Conservation (phyloP, 2,329 filamentous ascomycete genomes). For the Aspergillus sp. region DNA sequence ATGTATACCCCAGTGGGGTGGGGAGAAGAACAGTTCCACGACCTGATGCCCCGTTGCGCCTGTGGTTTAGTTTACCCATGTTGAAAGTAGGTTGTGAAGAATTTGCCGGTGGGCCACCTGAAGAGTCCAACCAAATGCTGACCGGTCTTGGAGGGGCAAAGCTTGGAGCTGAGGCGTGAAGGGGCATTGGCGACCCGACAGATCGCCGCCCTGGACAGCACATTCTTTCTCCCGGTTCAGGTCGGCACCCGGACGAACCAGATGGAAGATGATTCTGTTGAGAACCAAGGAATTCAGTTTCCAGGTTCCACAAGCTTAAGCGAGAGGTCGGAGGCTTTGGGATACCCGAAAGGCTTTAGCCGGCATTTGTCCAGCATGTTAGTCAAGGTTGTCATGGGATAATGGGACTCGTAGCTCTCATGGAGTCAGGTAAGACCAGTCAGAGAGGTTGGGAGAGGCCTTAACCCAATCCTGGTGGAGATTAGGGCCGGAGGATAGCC, state of each 20-base stretch:
- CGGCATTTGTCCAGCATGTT: slow-evolving; percentile 2
- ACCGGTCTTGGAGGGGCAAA: background rate
- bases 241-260: slow-evolving; percentile 7
- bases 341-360: slow-evolving; percentile 4
- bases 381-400: too few species aligned
- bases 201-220: background rate
- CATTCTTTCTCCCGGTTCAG: background rate
- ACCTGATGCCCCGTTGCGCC: background rate
- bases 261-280: background rate
- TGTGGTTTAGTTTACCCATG: slow-evolving; percentile 9
- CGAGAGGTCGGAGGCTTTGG: background rate
- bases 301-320: slow-evolving; percentile 7
- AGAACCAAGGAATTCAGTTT: background rate
- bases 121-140: background rate
- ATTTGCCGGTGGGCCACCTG: slow-evolving; percentile 13
- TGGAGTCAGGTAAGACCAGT: background rate
- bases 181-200: background rate
- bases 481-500: slow-evolving; percentile 1
- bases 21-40: background rate
- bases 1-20: background rate
- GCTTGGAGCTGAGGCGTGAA: background rate
- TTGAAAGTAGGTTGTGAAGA: background rate
- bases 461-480: slow-evolving; percentile 4
- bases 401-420: too few species aligned
- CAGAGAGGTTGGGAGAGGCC: slow-evolving; percentile 5